Percentiles rank a stretch among this genome's conserved stretches.
Evolutionary conservation across 768 basidiomycete species (phyloP).

Genomic region (Mrakia blollopis): DNA sequence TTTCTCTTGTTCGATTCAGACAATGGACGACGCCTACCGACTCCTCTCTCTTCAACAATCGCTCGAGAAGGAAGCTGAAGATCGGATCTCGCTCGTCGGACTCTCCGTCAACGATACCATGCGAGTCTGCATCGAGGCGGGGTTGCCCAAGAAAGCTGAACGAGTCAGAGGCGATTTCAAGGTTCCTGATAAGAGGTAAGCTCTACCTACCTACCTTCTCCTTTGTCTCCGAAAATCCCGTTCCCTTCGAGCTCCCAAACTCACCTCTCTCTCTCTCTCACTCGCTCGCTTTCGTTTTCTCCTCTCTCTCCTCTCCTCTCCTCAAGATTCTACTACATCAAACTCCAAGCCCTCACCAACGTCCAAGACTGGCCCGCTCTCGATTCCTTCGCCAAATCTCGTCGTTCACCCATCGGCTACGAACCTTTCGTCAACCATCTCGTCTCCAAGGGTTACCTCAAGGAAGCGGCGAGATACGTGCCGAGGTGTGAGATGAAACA

Average conservation of each 20-base stretch:
- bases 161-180: conserved; percentile 84
- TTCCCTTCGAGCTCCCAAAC: not conserved
- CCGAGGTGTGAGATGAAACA: conserved; percentile 75
- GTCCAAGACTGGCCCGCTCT: conserved; percentile 78
- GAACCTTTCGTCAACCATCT: conserved; percentile 63
- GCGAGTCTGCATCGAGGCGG: conserved; percentile 66
- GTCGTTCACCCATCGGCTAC: conserved; percentile 90
- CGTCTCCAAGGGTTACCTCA: conserved; percentile 64
- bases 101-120: conserved; percentile 84
- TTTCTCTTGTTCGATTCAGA: conserved; percentile 54
- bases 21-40: conserved; percentile 76
- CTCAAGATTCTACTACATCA: conserved; percentile 85
- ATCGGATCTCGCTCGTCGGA: conserved; percentile 73
- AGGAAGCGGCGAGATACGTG: conserved; percentile 74
- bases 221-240: not conserved
- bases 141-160: conserved; percentile 81
- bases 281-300: not conserved
- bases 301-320: not conserved
- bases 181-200: conserved; percentile 87
- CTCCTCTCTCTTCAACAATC: conserved; percentile 78
- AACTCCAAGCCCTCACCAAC: conserved; percentile 74
- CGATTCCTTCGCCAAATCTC: conserved; percentile 78
- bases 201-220: not conserved
- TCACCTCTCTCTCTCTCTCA: not conserved
- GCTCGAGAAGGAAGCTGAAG: conserved; percentile 67